Base-by-base conservation (phyloP, 2,329 filamentous ascomycete genomes). In the Dactylellina leptospora region DNA sequence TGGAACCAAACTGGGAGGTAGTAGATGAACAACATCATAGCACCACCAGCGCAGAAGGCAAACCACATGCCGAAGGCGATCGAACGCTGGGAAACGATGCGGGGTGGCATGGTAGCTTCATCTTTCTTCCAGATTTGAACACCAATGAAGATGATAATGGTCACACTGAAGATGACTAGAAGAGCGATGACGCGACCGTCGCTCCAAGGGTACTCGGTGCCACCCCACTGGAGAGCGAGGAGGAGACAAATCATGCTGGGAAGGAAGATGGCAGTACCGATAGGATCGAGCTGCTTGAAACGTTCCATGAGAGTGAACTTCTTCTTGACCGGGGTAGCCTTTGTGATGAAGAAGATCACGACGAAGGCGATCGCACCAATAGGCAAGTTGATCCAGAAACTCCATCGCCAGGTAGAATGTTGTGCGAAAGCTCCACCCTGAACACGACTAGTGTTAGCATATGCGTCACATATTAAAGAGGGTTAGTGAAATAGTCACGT, bases 211-310 rank as follows among this genome's bases (percentile, higher is more conserved):
- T 86, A 85, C 1, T 78, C 81, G 1, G 82, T 81, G 2, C 86
- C 86, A 55, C 85, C 86, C 86, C 86, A 89, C 75, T 89, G 85
- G 30, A 90, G 80, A 0, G 87, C 87, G 3, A 90, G 80, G 2
- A 89, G 79, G 36, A 89, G 83, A 73, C 83, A 86, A 11, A 88
- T 81, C 38, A 87, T 82, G 28, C 83, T 82, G 0, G 87, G 86
- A 13, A 89, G 78, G 74, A 89, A 85, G 77, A 87, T 82, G 11
- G 84, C 76, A 5, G 85, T 87, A 23, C 87, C 87, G 1, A 87
- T 76, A 0, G 85, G 85, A 64, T 88, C 86, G 51, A 88, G 81
- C 0, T 84, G 82, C 74, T 81, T 80, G 56, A 86, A 76, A 53
- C 85, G 84, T 61, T 82, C 78, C 56, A 77, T 77, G 28, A 81